Base-by-base conservation (phyloP, 495 filamentous ascomycete species). In the Talaromyces stipitatus region DNA sequence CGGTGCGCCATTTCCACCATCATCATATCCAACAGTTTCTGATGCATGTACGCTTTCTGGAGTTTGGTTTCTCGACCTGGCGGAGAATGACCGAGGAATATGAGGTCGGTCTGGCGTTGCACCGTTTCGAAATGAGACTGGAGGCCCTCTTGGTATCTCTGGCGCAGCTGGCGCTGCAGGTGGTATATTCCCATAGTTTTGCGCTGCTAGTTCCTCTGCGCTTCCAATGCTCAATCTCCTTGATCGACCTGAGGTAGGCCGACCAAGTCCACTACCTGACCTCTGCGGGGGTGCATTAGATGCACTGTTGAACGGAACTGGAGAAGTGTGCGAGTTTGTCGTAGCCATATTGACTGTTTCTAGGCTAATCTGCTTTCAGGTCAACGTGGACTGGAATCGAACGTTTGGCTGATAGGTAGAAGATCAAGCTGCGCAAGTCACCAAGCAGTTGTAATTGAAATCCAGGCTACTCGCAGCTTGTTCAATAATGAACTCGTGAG, bases 61-160 rank as follows among this genome's bases (percentile, higher is more conserved):
- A 20, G 57, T 46, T 4, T 58, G 26, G 18, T 63, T 58, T 55
- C 56, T 60, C 23, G 61, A 53, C 53, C 63, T 60, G 7, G 58
- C 57, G 11, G 63, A 64, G 27, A 64, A 62, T 4, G 65, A 68
- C 28, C 59, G 61, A 12, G 58, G 41, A n/a, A 54, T n/a, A n/a
- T 30, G 24, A 10, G 53, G 38, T 38, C 59, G 38, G 16, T 58
- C 38, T 0, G 36, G 50, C 20, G 46, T 28, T 29, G 18, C 11
- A 11, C 33, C 33, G 11, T 46, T 43, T 32, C 69, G 75, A 64
- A 84, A 87, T 41, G 81, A 83, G n/a, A 78, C 66, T 1, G 83
- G 79, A 22, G 79, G 82, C 23, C 75, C 75, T 63, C 77, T 78
- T 4, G 84, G 83, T 2, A 74, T 78, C 54, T 85, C 84, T 52